These are phyloP conservation scores for Psilocybe mexicana DNA, from an alignment of 1,284 basidiomycete genomes.

Conservation along the genomic window DNA sequence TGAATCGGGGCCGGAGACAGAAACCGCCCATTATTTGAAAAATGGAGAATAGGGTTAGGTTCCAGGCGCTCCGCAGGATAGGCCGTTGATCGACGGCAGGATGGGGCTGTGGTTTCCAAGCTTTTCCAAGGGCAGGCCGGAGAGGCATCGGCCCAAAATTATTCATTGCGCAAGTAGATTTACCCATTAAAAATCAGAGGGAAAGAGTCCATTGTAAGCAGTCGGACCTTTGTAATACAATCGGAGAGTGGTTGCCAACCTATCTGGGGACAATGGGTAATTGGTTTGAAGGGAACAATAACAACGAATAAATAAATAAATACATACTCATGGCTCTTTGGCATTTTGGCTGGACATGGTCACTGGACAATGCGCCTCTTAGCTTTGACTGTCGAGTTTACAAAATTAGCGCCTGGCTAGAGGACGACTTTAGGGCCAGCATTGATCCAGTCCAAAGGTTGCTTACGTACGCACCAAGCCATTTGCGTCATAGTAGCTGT, in stretches of 20 bases:
- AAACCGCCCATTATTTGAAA: not conserved
- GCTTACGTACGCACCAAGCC: not conserved
- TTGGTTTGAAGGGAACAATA: not conserved
- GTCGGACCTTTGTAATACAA: not conserved
- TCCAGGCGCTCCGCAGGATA: not conserved
- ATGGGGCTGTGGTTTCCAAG: not conserved
- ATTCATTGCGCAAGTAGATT: not conserved
- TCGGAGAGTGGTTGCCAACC: conserved; percentile 3
- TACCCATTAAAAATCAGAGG: not conserved
- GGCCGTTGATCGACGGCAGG: not conserved
- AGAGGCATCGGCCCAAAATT: not conserved
- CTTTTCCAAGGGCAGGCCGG: not conserved
- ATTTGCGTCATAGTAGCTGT: not conserved
- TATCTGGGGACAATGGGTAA: conserved; percentile 15
- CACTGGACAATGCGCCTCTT: no score
- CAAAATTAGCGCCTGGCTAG: not conserved
- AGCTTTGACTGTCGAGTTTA: not conserved
- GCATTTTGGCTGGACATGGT: not conserved
- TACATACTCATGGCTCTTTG: not conserved
- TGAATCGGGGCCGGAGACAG: not conserved
- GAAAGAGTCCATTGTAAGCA: not conserved
- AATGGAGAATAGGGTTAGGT: not conserved
- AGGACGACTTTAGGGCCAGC: not conserved
- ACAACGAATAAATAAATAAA: not conserved
- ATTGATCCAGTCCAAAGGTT: no score